Evolutionary conservation across 208 protist species (phyloP), one percentile per base, ranked within the genome.

Genomic region (Leishmania major): DNA sequence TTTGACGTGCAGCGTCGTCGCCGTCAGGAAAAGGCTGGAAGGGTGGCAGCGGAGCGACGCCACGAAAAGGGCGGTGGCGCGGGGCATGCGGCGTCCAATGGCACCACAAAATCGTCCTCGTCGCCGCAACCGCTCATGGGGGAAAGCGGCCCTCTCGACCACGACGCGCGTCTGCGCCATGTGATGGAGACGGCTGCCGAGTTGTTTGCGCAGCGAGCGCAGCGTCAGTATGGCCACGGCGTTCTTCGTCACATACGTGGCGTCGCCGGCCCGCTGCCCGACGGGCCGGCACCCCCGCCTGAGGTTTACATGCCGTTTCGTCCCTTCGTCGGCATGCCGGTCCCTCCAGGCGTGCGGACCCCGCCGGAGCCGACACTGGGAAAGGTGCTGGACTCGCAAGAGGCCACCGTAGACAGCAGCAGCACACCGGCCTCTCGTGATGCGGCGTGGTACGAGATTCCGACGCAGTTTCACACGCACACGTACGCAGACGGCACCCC

Each of bases 261-360:
- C 1, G 5, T 66, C 3, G 31, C 78, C 6, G 47, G 60, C 15
- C 49, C 28, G 5, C 67, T 87, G 3, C 79, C 88, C 2, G 64
- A 60, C 1, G 85, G 75, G 28, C 82, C 86, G 6, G 64, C 82
- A 31, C 72, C 87, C 4, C 86, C 94, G 57, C 90, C 91, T 25
- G 83, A 78, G 22, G 10, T 74, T 28, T 84, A 89, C 81, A 92
- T 97, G 90, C 94, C 94, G 17, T 97, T 96, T 66, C 92, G 92
- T 13, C 94, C 94, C 0, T 97, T 97, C 81, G 75, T 80, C 43
- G 83, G 83, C 59, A 88, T 83, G 79, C 59, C 53, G 55, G 79
- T 93, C 19, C 94, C 94, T 28, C 76, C 79, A 15, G 94, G 91
- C 37, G 94, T 97, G 70, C 76, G 81, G n/a, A 80, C 86, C 1